Percentiles rank a stretch among this genome's conserved stretches.
Conservation (phyloP, 2,329 filamentous ascomycete species). For the Aschersonia sp. region DNA sequence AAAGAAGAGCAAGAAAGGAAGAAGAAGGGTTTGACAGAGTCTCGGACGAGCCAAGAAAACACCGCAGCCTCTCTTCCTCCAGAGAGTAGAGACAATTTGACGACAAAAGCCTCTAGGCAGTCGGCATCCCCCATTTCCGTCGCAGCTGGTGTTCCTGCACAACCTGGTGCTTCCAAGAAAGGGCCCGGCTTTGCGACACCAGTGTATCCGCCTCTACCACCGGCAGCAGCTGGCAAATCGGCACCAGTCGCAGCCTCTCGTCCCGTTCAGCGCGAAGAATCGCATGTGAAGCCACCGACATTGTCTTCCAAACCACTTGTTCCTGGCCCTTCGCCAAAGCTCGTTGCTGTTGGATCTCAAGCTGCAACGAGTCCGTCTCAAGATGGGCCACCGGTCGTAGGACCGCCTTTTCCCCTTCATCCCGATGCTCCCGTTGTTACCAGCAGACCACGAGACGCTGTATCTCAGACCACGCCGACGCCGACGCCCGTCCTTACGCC, state of each 20-base stretch:
- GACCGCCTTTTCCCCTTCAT: conserved; percentile 17
- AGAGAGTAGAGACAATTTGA: conserved; percentile 13
- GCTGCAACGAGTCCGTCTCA: conserved; percentile 17
- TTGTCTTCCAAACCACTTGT: conserved; percentile 13
- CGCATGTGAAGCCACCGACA: conserved; percentile 5
- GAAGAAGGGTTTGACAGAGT: conserved; percentile 21
- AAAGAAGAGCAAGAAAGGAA: conserved; percentile 6
- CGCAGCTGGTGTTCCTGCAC: conserved; percentile 6
- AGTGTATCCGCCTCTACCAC: conserved; percentile 20
- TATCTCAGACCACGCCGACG: conserved; percentile 6
- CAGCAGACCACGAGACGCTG: conserved; percentile 14
- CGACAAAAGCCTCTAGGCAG: background rate
- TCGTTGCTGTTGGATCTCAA: conserved; percentile 18
- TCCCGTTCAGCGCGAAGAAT: too few species aligned
- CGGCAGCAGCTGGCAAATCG: conserved; percentile 8
- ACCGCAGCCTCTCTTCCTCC: conserved; percentile 17
- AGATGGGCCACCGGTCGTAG: conserved; percentile 14
- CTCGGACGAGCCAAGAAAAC: conserved; percentile 16
- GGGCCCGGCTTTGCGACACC: conserved; percentile 15
- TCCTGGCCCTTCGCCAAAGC: conserved; percentile 19
- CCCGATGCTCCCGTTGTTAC: conserved; percentile 12
- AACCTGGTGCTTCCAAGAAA: conserved; percentile 9
- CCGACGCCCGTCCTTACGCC: background rate
- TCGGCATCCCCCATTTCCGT: conserved; percentile 1
- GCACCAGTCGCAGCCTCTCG: conserved; percentile 4